Base-by-base conservation (phyloP, 177 flowering plant species). In the Vitis hybrid region DNA sequence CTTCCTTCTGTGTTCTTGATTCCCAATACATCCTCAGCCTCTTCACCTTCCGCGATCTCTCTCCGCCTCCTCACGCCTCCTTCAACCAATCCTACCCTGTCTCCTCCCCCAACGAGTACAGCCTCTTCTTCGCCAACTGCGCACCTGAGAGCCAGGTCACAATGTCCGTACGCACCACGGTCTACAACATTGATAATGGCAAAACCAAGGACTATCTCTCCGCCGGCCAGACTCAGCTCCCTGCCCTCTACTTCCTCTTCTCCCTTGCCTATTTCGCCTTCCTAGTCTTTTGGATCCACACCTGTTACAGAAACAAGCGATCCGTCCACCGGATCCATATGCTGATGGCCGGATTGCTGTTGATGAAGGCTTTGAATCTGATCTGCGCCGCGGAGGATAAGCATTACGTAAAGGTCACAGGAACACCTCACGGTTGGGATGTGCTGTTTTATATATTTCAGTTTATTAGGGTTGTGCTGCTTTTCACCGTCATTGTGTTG, bases 351-450 rank as follows among this genome's bases (percentile, higher is more conserved):
- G 83, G 71, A 0, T 78, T 94, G 72, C 56, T 94, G 5, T 15
- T 91, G 3, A 78, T 89, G 82, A 94, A 92, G 72, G 90, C 93
- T 0, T 60, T 94, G 77, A 93, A 94, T 52, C 68, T 94, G 76
- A 76, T 94, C 18, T 89, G 84, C 48, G 97, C 91, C 1, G 93
- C 94, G 0, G 97, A 89, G 86, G 97, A 94, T 71, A 92, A 91
- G 78, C 92, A 89, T 30, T 92, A 80, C 70, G 88, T 92, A 3
- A 91, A 89, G 84, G 86, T 79, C 30, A 89, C 98, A 0, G 98
- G 97, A 1, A 87, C 92, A 0, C 88, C 98, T 0, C 98, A 94
- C 59, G 98, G 98, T 0, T 94, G 98, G 98, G 98, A 94, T 64
- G 91, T 94, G 8, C 66, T 91, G 77, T 94, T 94, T 67, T 94